Base-by-base conservation (phyloP, 257 asterid species). In the Solanum etuberosum region DNA sequence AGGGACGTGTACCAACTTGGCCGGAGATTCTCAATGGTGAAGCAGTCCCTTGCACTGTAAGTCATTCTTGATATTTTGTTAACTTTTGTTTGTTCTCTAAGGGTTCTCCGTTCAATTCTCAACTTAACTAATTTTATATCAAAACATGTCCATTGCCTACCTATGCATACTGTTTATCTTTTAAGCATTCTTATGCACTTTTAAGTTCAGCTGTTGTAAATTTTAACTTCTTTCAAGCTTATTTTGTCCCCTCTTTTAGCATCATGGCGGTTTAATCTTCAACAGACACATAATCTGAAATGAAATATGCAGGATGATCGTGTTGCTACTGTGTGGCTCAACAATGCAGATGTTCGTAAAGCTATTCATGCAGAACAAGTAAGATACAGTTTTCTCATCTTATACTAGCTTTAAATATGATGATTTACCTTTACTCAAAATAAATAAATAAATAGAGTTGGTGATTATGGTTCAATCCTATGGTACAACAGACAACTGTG, bases 361-460 rank as follows among this genome's bases (percentile, higher is more conserved):
- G 98, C 99, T 32, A 92, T 97, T 87, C 98, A 95, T 86, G 98
- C 98, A 59, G 97, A 91, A 48, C 89, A 89, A 73, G 99, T 95
- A 93, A 92, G 97, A 57, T 87, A 88, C 61, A 73, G 34, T 81
- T 86, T 61, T 91, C 85, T 88, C 73, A 35, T 48, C 83, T 65
- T 46, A 25, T 72, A 61, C 57, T 71, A 18, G 43, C 85, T 84
- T 88, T 65, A 59, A 37, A 85, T 68, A 85, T 83, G 43, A 87
- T 78, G 76, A 88, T 67, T 72, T 68, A 57, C 81, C 46, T 59
- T 16, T 84, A 43, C 18, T 43, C 18, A 43, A 4, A 43, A 11
- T 32, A 1, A 59, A 13, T 31, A 5, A 35, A 12, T 13, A 68
- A 29, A 29, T 31, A 70, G n/a, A 68, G 23, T 15, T 40, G 61